Evolutionary conservation across 768 basidiomycete species (phyloP).

Genomic region (Hortiboletus campestris): DNA sequence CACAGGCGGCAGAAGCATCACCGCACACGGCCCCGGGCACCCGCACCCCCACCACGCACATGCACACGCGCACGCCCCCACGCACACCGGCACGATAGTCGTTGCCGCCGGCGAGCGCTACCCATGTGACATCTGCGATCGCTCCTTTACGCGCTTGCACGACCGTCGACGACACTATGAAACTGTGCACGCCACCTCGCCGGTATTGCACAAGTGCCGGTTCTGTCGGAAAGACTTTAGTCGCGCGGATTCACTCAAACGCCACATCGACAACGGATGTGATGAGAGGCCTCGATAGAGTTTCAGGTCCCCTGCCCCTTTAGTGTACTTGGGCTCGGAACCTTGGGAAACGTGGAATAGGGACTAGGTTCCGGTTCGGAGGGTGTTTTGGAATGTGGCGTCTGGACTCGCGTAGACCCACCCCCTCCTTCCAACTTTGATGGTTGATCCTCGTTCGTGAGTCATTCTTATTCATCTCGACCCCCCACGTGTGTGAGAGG

Average conservation of each 20-base stretch:
- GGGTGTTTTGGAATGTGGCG: constrained; percentile 12
- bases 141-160: constrained; percentile 77
- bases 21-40: constrained; percentile 4
- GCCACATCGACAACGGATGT: constrained; percentile 81
- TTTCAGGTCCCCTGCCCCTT: constrained; percentile 2
- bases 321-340: constrained; percentile 9
- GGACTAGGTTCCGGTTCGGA: constrained; percentile 9
- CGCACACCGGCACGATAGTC: constrained; percentile 15
- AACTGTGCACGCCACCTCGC: constrained; percentile 65
- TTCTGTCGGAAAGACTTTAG: constrained; percentile 79
- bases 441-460: constrained; percentile 14
- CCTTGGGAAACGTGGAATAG: constrained; percentile 14
- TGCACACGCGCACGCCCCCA: not conserved
- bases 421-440: too few species aligned
- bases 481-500: constrained; percentile 7
- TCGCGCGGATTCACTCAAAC: constrained; percentile 75
- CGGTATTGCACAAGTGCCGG: constrained; percentile 66
- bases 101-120: constrained; percentile 53
- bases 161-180: constrained; percentile 82
- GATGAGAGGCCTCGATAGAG: constrained; percentile 53
- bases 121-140: constrained; percentile 71
- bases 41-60: constrained; percentile 7
- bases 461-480: constrained; percentile 15
- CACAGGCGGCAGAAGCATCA: constrained; percentile 13
- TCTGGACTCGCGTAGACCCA: constrained; percentile 7